phyloP scores from a whole-genome alignment of 768 basidiomycete species.

The Austroboletus festivus region DNA sequence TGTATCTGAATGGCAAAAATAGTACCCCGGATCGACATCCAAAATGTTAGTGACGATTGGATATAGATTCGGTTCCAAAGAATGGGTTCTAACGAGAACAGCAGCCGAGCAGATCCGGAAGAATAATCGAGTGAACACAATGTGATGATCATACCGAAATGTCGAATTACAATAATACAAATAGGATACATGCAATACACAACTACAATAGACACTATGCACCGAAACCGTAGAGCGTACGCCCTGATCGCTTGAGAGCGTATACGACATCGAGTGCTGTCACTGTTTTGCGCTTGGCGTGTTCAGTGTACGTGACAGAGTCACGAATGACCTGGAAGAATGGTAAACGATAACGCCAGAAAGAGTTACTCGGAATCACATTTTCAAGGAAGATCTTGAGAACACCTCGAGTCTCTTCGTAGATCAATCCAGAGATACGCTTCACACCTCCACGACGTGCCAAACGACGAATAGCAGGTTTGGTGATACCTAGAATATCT shows the following conservation, averaged over 20 bases:
- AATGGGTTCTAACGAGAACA: too few species aligned
- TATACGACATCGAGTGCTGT: not conserved
- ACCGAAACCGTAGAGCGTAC: conserved; percentile 7
- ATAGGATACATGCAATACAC: conserved; percentile 19
- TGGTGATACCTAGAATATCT: conserved; percentile 69
- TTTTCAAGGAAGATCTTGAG: conserved; percentile 71
- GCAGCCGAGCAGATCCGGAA: too few species aligned
- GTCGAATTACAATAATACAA: conserved; percentile 29
- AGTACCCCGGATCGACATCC: too few species aligned
- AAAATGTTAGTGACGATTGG: too few species aligned
- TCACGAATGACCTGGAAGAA: not conserved
- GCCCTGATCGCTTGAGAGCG: not conserved
- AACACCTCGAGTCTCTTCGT: not conserved
- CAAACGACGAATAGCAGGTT: conserved; percentile 34
- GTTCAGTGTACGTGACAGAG: not conserved
- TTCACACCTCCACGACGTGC: conserved; percentile 35
- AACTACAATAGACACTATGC: conserved; percentile 14
- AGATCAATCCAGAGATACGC: not conserved
- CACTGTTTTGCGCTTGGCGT: not conserved
- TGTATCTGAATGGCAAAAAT: too few species aligned
- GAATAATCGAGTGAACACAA: too few species aligned
- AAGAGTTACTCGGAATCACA: not conserved
- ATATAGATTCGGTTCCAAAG: too few species aligned
- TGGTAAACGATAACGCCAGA: not conserved
- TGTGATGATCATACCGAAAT: not conserved